A percentile compares a stretch with the other conserved stretches of the same genome.
Conservation (phyloP, 257 asterid species). For the Solanum okadae region DNA sequence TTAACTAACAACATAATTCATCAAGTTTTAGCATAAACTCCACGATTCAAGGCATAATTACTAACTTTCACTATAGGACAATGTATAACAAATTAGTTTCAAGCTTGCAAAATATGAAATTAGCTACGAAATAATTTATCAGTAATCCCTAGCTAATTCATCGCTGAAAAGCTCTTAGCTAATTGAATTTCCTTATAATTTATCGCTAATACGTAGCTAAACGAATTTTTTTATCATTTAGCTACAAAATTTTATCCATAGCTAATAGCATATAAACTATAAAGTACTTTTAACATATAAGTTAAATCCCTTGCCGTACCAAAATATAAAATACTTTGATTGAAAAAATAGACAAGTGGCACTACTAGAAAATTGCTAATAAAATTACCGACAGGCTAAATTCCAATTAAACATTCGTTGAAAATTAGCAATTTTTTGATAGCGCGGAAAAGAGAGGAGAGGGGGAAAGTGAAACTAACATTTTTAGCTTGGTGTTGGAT, state of each 20-base stretch:
- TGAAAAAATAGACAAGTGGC: not conserved
- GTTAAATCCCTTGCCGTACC: not conserved
- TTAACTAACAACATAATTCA: constrained; percentile 31
- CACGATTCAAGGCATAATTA: constrained; percentile 18
- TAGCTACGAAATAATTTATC: not conserved
- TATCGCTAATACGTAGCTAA: too few relatives aligned
- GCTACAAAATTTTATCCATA: too few relatives aligned
- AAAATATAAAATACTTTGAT: not conserved
- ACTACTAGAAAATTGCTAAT: not conserved
- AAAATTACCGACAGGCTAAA: not conserved
- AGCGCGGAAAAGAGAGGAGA: not conserved
- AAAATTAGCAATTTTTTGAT: not conserved
- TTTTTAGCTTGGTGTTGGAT: constrained; percentile 71
- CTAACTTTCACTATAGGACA: not conserved
- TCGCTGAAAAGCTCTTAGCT: not conserved
- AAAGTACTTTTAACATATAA: not conserved
- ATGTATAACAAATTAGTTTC: not conserved
- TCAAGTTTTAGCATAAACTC: constrained; percentile 20
- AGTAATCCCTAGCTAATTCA: rapidly evolving
- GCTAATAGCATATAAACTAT: too few relatives aligned
- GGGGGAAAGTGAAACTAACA: constrained; percentile 21
- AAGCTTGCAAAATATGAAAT: too few relatives aligned
- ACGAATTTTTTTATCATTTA: too few relatives aligned
- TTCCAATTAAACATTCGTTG: not conserved
- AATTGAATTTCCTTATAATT: too few relatives aligned